Conservation (phyloP, 106 monocot species). For the Dendrobium catenatum region DNA sequence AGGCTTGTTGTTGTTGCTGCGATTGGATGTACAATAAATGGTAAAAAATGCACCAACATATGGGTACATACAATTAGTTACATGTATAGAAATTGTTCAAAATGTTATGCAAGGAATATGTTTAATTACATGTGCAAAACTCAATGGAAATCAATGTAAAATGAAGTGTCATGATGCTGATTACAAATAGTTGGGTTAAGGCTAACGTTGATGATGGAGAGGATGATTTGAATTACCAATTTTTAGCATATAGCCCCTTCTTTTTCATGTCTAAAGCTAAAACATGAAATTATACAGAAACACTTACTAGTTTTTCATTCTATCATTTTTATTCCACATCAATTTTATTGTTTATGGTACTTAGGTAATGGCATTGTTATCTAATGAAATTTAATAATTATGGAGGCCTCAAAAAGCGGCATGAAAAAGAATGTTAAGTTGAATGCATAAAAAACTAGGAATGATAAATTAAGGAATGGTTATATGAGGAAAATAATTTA, state of each 20-base stretch:
- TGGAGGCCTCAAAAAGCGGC: not conserved
- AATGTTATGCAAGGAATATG: too few relatives aligned
- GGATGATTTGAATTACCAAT: not conserved
- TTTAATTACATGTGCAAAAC: too few relatives aligned
- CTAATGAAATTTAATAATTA: not conserved
- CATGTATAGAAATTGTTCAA: too few relatives aligned
- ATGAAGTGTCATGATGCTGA: not conserved
- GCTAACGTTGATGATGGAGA: not conserved
- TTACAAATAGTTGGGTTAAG: not conserved
- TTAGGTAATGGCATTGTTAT: not conserved
- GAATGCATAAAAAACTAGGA: not conserved
- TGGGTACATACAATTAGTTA: not conserved
- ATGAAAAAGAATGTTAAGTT: not conserved
- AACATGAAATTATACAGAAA: not conserved
- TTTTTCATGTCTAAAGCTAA: not conserved
- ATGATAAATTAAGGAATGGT: not conserved
- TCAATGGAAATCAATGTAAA: not conserved
- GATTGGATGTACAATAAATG: not conserved
- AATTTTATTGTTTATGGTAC: not conserved
- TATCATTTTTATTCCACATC: not conserved
- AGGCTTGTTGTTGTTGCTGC: too few relatives aligned
- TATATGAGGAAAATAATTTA: not conserved
- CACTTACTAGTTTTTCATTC: not conserved
- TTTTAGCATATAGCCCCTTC: not conserved
- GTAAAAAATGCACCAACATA: not conserved